phyloP scores from a whole-genome alignment of 2,329 filamentous ascomycete genomes.

The Plenodomus biglobosus region DNA sequence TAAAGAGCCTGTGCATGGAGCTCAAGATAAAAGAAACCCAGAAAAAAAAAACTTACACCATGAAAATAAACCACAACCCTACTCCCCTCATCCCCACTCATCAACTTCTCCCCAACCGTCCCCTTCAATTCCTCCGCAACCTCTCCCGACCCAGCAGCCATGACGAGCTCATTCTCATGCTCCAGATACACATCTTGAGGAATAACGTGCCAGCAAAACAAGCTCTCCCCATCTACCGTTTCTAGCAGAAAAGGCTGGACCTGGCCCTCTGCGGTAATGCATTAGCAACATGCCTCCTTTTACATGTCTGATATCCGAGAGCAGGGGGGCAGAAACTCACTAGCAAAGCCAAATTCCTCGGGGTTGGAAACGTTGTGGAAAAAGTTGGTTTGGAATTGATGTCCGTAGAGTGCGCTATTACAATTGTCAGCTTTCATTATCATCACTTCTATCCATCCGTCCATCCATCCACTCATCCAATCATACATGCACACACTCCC shows the following conservation, averaged over 20 bases:
- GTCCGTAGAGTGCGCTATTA: conserved; percentile 76
- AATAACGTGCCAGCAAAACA: conserved; percentile 91
- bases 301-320: too few species aligned
- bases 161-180: conserved; percentile 63
- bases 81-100: conserved; percentile 54
- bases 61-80: conserved; percentile 63
- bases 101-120: conserved; percentile 54
- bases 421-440: background rate
- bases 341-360: conserved; percentile 82
- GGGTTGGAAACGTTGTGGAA: conserved; percentile 75
- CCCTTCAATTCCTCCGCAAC: conserved; percentile 48
- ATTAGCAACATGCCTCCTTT: too few species aligned
- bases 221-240: conserved; percentile 72
- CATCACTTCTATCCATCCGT: background rate
- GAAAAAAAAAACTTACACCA: conserved; percentile 53
- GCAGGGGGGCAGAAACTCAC: conserved; percentile 49
- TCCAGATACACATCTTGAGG: conserved; percentile 75
- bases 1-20: too few species aligned
- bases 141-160: conserved; percentile 42
- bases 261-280: conserved; percentile 66
- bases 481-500: too few species aligned
- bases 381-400: conserved; percentile 72
- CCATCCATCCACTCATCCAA: too few species aligned
- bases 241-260: conserved; percentile 79
- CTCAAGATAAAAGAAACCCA: background rate